phyloP scores from a whole-genome alignment of 2,329 filamentous ascomycete genomes.

The Curvularia verruculosa region DNA sequence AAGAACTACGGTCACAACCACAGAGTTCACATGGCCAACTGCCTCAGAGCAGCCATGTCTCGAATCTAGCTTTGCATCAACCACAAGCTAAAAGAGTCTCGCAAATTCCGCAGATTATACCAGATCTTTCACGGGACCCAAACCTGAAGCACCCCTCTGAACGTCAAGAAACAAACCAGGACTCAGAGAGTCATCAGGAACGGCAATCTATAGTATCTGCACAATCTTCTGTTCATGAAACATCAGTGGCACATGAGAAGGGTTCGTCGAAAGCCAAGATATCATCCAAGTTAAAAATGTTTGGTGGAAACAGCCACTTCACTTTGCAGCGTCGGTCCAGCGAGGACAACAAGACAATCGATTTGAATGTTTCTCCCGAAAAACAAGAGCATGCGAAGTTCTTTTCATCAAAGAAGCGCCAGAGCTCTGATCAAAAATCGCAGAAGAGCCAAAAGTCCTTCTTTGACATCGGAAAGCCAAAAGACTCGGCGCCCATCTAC shows the following conservation, averaged over 20 bases:
- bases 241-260: conserved; percentile 31
- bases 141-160: conserved; percentile 23
- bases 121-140: conserved; percentile 13
- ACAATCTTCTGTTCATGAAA: conserved; percentile 29
- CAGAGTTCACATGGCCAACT: conserved; percentile 9
- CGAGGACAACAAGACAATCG: conserved; percentile 3
- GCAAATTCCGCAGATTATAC: conserved; percentile 16
- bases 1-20: conserved; percentile 11
- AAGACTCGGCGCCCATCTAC: conserved; percentile 28
- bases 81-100: conserved; percentile 20
- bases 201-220: conserved; percentile 46
- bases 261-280: conserved; percentile 33
- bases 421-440: conserved; percentile 38
- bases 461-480: conserved; percentile 35
- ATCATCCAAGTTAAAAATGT: conserved; percentile 56
- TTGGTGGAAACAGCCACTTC: conserved; percentile 34
- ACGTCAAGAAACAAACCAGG: conserved; percentile 21
- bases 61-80: conserved; percentile 16
- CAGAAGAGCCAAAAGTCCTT: conserved; percentile 41
- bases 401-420: conserved; percentile 25
- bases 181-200: conserved; percentile 39
- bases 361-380: conserved; percentile 6
- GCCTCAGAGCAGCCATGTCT: conserved; percentile 11
- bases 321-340: conserved; percentile 17
- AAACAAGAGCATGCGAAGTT: conserved; percentile 23